Conservation (phyloP, 2,329 filamentous ascomycete genomes). For the Sphaerulina musiva region DNA sequence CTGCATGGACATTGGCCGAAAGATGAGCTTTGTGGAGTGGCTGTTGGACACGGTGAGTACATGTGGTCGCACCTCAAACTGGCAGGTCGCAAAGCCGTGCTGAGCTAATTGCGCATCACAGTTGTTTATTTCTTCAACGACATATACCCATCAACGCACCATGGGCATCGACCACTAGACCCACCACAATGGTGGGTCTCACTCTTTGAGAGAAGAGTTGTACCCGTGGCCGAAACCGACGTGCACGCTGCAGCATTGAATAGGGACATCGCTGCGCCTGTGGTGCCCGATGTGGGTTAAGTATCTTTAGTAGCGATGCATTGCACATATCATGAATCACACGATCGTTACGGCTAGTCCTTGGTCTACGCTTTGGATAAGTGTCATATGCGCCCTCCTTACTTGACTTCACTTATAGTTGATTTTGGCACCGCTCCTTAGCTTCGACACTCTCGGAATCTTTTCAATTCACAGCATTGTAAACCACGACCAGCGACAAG, state of each 20-base stretch:
- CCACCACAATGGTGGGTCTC: constrained; percentile 86
- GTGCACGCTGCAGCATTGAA: constrained; percentile 29
- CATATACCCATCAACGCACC: constrained; percentile 86
- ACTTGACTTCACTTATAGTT: no score
- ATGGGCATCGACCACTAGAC: constrained; percentile 76
- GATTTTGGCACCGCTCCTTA: no score
- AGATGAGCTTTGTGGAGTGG: constrained; percentile 91
- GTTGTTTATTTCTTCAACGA: constrained; percentile 98
- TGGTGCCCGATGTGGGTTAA: constrained; percentile 18
- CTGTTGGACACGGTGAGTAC: constrained; percentile 69
- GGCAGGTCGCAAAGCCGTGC: not conserved
- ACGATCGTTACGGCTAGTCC: not conserved
- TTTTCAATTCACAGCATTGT: no score
- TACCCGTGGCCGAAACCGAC: constrained; percentile 23
- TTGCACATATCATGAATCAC: constrained; percentile 2
- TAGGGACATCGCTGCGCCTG: constrained; percentile 28
- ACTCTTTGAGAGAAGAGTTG: constrained; percentile 57
- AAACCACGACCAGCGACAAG: no score
- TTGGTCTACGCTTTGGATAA: no score
- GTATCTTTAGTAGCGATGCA: not conserved
- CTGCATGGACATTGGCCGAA: constrained; percentile 85
- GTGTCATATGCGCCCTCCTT: no score
- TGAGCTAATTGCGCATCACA: constrained; percentile 24
- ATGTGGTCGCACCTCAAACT: not conserved
- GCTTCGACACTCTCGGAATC: no score